phyloP scores from a whole-genome alignment of 495 filamentous ascomycete species.

The Hamigera avellanea region DNA sequence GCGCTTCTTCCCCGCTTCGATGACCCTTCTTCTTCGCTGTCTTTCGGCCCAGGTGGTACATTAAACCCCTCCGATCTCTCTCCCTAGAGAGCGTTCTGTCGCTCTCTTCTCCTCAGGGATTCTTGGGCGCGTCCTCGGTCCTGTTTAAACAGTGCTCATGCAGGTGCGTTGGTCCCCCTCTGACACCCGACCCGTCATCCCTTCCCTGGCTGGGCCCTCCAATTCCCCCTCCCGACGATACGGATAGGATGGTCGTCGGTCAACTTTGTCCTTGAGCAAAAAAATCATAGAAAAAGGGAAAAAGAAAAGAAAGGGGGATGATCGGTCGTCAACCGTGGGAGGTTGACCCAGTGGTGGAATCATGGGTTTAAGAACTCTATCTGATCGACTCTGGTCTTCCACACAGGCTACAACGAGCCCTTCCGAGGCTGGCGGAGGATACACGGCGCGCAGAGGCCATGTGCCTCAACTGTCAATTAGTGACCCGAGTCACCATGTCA shows the following conservation, averaged over 20 bases:
- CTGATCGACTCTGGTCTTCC: not conserved
- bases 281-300: too few relatives aligned
- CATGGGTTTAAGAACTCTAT: not conserved
- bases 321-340: not conserved
- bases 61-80: slow-evolving; percentile 14
- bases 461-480: slow-evolving; percentile 58
- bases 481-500: slow-evolving; percentile 89
- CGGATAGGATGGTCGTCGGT: too few relatives aligned
- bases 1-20: slow-evolving; percentile 30
- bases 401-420: slow-evolving; percentile 39
- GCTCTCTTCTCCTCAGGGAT: slow-evolving; percentile 17
- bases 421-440: slow-evolving; percentile 42
- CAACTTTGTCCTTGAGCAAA: too few relatives aligned
- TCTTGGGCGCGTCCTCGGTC: slow-evolving; percentile 15
- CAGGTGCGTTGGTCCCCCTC: slow-evolving; percentile 24
- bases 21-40: slow-evolving; percentile 20
- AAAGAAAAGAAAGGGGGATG: not conserved
- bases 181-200: not conserved
- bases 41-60: slow-evolving; percentile 28
- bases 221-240: not conserved
- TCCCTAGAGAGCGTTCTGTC: slow-evolving; percentile 9
- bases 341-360: not conserved
- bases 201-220: slow-evolving; percentile 1
- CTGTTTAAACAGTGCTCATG: slow-evolving; percentile 29
- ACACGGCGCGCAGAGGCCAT: slow-evolving; percentile 49